These are phyloP conservation scores for Immersiporthe knoxdaviesiana DNA, from an alignment of 2,329 filamentous ascomycete species.

Conservation along the genomic window DNA sequence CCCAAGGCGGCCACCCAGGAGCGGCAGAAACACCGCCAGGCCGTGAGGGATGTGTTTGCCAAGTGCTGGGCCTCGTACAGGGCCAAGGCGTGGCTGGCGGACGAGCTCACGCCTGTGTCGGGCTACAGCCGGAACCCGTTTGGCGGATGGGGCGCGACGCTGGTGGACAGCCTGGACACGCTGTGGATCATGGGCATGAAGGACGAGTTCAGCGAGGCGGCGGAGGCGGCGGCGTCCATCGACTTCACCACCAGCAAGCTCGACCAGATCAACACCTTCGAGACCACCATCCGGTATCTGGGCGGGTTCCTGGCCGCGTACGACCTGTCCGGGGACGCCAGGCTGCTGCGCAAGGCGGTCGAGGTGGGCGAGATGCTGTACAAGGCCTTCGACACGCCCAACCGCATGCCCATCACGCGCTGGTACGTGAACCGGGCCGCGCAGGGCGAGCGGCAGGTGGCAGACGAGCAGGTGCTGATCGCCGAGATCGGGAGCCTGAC, in stretches of 20 bases:
- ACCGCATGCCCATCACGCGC: slow-evolving; percentile 38
- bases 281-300: slow-evolving; percentile 39
- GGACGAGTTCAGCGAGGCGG: slow-evolving; percentile 24
- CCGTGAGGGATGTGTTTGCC: slow-evolving; percentile 26
- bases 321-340: slow-evolving; percentile 37
- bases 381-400: slow-evolving; percentile 39
- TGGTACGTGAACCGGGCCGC: slow-evolving; percentile 35
- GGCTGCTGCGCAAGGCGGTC: slow-evolving; percentile 43
- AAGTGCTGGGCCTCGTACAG: slow-evolving; percentile 26
- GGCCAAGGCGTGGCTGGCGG: slow-evolving; percentile 21
- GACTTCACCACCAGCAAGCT: slow-evolving; percentile 25
- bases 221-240: slow-evolving; percentile 17
- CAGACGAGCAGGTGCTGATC: slow-evolving; percentile 32
- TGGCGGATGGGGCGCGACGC: slow-evolving; percentile 28
- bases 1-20: slow-evolving; percentile 14
- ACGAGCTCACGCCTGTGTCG: slow-evolving; percentile 23
- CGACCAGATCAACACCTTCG: slow-evolving; percentile 35
- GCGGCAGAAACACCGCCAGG: slow-evolving; percentile 15
- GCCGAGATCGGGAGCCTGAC: slow-evolving; percentile 39
- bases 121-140: slow-evolving; percentile 22
- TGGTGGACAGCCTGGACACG: slow-evolving; percentile 29
- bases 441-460: slow-evolving; percentile 32
- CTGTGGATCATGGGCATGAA: slow-evolving; percentile 29
- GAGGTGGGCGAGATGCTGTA: slow-evolving; percentile 46
- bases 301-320: slow-evolving; percentile 28